phyloP scores from a whole-genome alignment of 345 rosid species.

The Carallia brachiata region DNA sequence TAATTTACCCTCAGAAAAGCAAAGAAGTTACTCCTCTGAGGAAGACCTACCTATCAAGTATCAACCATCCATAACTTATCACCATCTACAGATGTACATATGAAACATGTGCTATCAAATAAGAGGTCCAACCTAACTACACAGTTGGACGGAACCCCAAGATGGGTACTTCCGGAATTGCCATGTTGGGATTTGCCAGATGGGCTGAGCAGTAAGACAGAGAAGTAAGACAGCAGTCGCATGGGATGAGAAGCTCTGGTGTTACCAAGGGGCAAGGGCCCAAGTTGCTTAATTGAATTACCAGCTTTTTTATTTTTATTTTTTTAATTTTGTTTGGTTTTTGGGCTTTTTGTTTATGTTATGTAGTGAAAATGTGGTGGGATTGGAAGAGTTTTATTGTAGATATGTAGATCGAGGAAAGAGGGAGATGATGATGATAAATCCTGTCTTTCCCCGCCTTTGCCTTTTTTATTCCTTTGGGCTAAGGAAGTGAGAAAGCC shows the following conservation, averaged over 20 bases:
- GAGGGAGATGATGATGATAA: not conserved
- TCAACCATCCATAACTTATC: constrained; percentile 8
- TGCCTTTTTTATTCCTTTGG: not conserved
- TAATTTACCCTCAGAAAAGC: constrained; percentile 8
- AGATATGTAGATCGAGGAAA: too few species aligned
- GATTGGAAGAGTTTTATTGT: too few species aligned
- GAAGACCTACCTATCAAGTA: not conserved
- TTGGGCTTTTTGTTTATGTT: too few species aligned
- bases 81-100: constrained; percentile 10
- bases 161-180: constrained; percentile 16
- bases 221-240: constrained; percentile 12
- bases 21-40: not conserved
- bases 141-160: not conserved
- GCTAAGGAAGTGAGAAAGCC: constrained; percentile 17
- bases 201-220: not conserved
- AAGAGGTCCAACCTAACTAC: not conserved
- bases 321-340: too few species aligned
- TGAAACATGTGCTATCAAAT: not conserved
- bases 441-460: not conserved
- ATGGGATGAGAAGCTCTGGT: constrained; percentile 15
- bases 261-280: not conserved
- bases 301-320: not conserved
- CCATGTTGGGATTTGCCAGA: constrained; percentile 6
- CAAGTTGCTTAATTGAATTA: not conserved
- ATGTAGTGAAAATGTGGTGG: too few species aligned